Evolutionary conservation across 345 rosid species (phyloP).

Genomic region (Citrus maxima): DNA sequence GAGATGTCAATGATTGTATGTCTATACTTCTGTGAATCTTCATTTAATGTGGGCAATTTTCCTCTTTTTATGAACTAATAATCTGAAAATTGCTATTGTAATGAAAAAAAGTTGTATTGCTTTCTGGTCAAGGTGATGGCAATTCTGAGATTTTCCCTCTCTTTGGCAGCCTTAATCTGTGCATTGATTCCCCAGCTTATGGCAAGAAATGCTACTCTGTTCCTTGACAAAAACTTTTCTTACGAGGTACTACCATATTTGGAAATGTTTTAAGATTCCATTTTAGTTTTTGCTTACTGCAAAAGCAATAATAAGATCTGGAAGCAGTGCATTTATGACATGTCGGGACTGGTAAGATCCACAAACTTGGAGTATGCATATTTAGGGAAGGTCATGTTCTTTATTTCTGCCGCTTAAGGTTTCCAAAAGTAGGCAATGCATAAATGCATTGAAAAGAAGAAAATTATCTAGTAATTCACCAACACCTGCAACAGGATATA

Average conservation of each 20-base stretch:
- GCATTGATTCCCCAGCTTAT: conserved; percentile 83
- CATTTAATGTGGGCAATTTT: background rate
- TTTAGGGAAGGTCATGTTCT: background rate
- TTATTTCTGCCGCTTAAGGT: background rate
- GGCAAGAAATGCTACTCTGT: conserved; percentile 72
- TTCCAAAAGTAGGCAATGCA: background rate
- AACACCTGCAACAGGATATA: background rate
- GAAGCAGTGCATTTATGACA: background rate
- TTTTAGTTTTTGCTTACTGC: background rate
- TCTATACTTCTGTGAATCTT: conserved; percentile 19
- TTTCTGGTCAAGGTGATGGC: background rate
- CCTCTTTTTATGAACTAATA: background rate
- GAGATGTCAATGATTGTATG: conserved; percentile 81
- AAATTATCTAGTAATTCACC: background rate
- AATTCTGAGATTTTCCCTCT: conserved; percentile 8
- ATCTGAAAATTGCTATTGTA: background rate
- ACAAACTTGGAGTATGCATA: background rate
- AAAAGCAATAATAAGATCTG: background rate
- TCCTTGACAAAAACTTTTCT: conserved; percentile 70
- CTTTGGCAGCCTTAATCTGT: conserved; percentile 75
- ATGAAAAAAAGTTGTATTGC: background rate
- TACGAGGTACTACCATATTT: conserved; percentile 57
- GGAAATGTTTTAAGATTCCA: background rate
- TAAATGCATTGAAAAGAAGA: background rate
- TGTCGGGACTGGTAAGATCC: background rate